Conservation (phyloP, 139 green algal species). For the Diplosphaera chodatii region DNA sequence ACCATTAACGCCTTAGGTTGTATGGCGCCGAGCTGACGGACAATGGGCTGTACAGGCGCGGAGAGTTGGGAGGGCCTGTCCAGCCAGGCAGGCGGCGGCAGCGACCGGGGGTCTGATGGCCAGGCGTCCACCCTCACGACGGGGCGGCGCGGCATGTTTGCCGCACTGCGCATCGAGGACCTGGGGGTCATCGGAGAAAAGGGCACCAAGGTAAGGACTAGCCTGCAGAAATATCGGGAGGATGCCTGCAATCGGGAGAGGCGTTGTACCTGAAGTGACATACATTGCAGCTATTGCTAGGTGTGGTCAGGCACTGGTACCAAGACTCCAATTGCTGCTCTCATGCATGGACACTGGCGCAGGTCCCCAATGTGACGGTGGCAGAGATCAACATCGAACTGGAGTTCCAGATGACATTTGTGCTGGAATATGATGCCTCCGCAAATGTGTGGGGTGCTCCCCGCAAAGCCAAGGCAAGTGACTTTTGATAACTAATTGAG, state of each 20-base stretch:
- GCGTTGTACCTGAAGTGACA: no score
- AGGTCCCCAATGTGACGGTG: slow-evolving; percentile 63
- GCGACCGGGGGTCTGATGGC: slow-evolving; percentile 11
- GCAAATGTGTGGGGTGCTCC: not conserved
- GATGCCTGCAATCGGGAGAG: slow-evolving; percentile 2
- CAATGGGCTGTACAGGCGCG: no score
- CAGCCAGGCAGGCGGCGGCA: slow-evolving; percentile 4
- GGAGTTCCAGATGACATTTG: slow-evolving; percentile 17
- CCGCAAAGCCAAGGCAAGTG: not conserved
- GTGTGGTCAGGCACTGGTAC: no score
- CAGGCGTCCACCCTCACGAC: slow-evolving; percentile 20
- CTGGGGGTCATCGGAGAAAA: slow-evolving; percentile 66
- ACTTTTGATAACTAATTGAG: no score
- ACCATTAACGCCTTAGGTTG: no score
- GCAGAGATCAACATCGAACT: slow-evolving; percentile 53
- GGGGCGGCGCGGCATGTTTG: slow-evolving; percentile 37
- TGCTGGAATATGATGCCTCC: slow-evolving; percentile 6
- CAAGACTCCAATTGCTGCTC: no score
- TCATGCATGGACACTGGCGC: no score
- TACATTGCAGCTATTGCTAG: no score
- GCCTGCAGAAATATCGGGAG: not conserved
- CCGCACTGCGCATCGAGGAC: slow-evolving; percentile 32
- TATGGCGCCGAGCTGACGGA: no score
- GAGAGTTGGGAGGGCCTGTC: not conserved
- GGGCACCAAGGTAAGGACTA: slow-evolving; percentile 64